Evolutionary conservation across 2,329 filamentous ascomycete species (phyloP).

Genomic region (Xylaria sp.): DNA sequence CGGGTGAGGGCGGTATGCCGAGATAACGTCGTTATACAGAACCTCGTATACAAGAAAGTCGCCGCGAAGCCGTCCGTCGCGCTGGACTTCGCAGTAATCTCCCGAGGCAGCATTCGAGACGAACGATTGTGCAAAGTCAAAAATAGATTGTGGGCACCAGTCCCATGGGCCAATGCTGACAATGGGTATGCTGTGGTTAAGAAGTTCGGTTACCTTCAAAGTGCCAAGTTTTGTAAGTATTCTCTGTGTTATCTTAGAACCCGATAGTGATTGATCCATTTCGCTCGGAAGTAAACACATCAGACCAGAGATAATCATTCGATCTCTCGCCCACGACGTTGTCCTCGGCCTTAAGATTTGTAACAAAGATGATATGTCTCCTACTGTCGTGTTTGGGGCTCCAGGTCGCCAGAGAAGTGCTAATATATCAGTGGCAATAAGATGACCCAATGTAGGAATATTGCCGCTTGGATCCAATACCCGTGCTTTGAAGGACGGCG

Average conservation of each 20-base stretch:
- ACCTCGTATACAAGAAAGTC: constrained; percentile 16
- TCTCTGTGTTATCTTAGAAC: constrained; percentile 3
- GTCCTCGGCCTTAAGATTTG: background rate
- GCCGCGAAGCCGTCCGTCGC: constrained; percentile 12
- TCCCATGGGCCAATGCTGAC: constrained; percentile 8
- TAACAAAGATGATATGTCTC: background rate
- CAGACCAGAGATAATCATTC: constrained; percentile 5
- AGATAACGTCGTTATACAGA: constrained; percentile 6
- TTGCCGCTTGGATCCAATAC: constrained; percentile 1
- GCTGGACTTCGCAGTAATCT: constrained; percentile 9
- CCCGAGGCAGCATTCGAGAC: constrained; percentile 8
- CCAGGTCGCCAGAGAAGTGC: constrained; percentile 1
- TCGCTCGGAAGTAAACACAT: background rate
- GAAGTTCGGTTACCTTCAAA: background rate
- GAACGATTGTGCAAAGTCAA: constrained; percentile 2
- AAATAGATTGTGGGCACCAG: constrained; percentile 16
- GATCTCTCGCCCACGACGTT: constrained; percentile 9
- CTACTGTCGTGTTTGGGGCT: background rate
- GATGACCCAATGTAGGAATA: constrained; percentile 13
- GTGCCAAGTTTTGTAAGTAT: background rate
- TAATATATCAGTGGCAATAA: constrained; percentile 18
- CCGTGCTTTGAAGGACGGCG: background rate
- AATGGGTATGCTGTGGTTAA: background rate
- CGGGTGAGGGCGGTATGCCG: constrained; percentile 15
- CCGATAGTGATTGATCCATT: background rate